Evolutionary conservation across 805 yeast genomes (phyloP), one percentile per base, ranked within the genome.

Genomic region (Metschnikowia gruessii): DNA sequence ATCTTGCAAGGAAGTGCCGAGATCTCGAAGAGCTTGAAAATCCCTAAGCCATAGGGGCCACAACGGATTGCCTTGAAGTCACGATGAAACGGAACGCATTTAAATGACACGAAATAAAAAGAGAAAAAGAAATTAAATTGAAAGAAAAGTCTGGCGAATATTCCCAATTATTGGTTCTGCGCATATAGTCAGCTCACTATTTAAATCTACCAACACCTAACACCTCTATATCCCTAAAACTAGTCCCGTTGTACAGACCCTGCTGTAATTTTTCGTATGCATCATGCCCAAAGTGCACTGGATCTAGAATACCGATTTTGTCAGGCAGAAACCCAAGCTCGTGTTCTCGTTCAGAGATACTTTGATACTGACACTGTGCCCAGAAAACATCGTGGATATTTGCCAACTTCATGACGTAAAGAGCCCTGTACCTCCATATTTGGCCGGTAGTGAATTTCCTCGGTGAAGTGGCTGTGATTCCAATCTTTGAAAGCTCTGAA

Each of bases 1-100:
- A 72, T 82, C 50, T 38, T 85, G 13, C 94, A 88, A 52, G 99
- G 99, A 8, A 86, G 92, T 65, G 85, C 87, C 45, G 90, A 91
- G 82, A 87, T 94, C 51, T 84, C 95, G 48, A 94, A 94, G 74
- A 83, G 92, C 48, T 75, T 94, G 53, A 87, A 85, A 59, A 87
- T 94, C 56, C 97, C 97, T 53, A 94, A 94, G 66, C 87, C 92
- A 45, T 83, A 66, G 41, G 16, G 19, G 35, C 29, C 26, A 18
- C 13, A 32, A 40, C 4, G 6, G 26, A 9, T 22, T 12, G 21
- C n/a, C 19, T 11, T 16, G 21, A 37, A 3, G 7, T 33, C 19
- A 33, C 36, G 22, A 33, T 33, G 19, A 6, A 16, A 7, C 22
- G 36, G 6, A 33, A 16, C n/a, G 16, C 22, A 8, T 11, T 33